phyloP scores from a whole-genome alignment of 2,329 filamentous ascomycete genomes.

The Neonectria coccinea region DNA sequence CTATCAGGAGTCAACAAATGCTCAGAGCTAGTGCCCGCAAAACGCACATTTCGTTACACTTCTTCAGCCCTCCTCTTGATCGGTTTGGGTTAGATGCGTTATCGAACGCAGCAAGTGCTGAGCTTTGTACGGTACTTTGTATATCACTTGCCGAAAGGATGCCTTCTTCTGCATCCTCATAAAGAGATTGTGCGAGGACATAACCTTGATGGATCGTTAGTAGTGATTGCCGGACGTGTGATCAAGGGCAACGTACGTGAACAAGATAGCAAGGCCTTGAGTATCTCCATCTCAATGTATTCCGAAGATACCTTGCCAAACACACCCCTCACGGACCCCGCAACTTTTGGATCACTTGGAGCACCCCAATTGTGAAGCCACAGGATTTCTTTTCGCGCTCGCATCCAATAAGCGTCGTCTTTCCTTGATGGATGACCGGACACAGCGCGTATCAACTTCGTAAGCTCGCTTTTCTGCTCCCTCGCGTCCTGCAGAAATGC shows the following conservation, averaged over 20 bases:
- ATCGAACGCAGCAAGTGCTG: constrained; percentile 79
- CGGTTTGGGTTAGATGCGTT: constrained; percentile 85
- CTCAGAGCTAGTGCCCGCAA: no score
- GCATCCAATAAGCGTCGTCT: constrained; percentile 74
- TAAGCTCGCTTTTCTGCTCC: constrained; percentile 72
- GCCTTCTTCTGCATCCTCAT: constrained; percentile 62
- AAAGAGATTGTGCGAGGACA: constrained; percentile 71
- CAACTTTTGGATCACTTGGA: constrained; percentile 46
- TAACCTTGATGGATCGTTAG: constrained; percentile 61
- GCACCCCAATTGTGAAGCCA: constrained; percentile 82
- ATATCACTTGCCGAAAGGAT: constrained; percentile 64
- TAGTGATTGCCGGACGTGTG: neutral
- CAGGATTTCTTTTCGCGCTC: constrained; percentile 71
- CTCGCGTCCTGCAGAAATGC: constrained; percentile 71
- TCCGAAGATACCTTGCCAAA: constrained; percentile 70
- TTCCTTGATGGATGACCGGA: constrained; percentile 63
- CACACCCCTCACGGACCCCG: constrained; percentile 67
- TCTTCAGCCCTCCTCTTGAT: constrained; percentile 80
- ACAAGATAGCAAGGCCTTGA: constrained; percentile 74
- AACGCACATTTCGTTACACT: constrained; percentile 78
- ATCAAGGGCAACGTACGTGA: constrained; percentile 62
- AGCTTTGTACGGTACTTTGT: constrained; percentile 70
- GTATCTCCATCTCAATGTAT: constrained; percentile 76
- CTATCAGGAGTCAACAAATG: constrained; percentile 54
- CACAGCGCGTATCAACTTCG: constrained; percentile 68